These are phyloP conservation scores for Grifola frondosa DNA, from an alignment of 1,284 basidiomycete genomes.

Conservation along the genomic window DNA sequence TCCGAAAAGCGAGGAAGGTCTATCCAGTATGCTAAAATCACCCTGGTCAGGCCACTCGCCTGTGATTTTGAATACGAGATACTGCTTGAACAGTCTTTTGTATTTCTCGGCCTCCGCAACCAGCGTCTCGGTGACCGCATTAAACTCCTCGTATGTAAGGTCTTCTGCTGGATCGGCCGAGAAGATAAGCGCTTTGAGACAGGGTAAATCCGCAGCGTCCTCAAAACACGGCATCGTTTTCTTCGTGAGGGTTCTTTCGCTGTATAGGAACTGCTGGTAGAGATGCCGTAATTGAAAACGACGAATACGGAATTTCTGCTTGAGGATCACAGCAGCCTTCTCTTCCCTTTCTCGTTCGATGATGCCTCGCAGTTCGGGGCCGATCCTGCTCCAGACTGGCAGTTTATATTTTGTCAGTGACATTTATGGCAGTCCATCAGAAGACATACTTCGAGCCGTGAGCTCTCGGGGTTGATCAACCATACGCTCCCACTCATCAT, in stretches of 20 bases:
- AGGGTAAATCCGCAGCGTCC: neutral
- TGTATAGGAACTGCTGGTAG: constrained; percentile 1
- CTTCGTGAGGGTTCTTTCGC: constrained; percentile 1
- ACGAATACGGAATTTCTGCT: constrained; percentile 3
- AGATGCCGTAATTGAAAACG: neutral
- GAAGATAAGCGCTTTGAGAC: constrained; percentile 1
- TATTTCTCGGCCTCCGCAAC: constrained; percentile 2
- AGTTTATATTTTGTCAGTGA: too few species aligned
- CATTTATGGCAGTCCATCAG: too few species aligned
- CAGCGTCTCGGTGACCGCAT: neutral
- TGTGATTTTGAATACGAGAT: neutral
- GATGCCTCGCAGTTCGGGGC: constrained; percentile 4
- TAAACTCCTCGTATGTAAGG: constrained; percentile 4
- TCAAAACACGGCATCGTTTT: constrained; percentile 3
- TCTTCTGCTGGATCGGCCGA: neutral
- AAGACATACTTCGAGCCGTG: constrained; percentile 9
- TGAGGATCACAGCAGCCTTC: neutral
- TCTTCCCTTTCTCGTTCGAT: constrained; percentile 1
- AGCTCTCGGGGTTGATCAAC: constrained; percentile 3
- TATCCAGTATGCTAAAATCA: constrained; percentile 1
- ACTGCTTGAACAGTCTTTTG: neutral
- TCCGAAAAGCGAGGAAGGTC: constrained; percentile 1
- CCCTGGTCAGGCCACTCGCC: neutral
- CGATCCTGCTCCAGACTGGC: constrained; percentile 9
- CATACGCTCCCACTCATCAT: constrained; percentile 5